phyloP scores from a whole-genome alignment of 495 filamentous ascomycete genomes.

The Lophiotrema nucula region DNA sequence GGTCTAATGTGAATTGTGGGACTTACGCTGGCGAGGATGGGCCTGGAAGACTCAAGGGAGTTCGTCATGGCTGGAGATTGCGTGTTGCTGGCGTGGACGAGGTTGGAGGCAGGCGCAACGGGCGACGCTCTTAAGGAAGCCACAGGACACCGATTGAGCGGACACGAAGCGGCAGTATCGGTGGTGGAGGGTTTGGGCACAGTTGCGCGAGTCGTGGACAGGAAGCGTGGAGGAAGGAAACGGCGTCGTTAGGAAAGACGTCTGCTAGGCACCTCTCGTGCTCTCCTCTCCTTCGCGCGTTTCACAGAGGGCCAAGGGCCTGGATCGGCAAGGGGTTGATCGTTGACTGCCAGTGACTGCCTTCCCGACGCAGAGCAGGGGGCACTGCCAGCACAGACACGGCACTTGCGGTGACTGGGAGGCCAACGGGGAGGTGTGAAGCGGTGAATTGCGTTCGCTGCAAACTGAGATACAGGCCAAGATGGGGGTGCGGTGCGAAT shows the following conservation, averaged over 20 bases:
- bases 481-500: too few species aligned
- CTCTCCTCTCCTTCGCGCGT: conserved; percentile 17
- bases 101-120: background rate
- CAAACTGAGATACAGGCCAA: too few species aligned
- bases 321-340: conserved; percentile 22
- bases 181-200: background rate
- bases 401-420: too few species aligned
- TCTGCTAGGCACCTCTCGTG: background rate
- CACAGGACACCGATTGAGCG: conserved; percentile 2
- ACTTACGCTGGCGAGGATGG: conserved; percentile 35
- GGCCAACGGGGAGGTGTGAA: too few species aligned
- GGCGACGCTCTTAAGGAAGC: background rate
- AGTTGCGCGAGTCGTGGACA: background rate
- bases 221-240: background rate
- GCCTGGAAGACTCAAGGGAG: conserved; percentile 34
- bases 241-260: background rate
- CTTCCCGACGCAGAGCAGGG: too few species aligned
- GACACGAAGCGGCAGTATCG: background rate
- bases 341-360: background rate
- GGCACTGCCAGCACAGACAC: too few species aligned
- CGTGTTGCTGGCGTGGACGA: background rate
- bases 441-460: too few species aligned
- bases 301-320: conserved; percentile 11
- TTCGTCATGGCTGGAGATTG: conserved; percentile 18
- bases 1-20: background rate